Conservation (phyloP, 768 basidiomycete species). For the Porpolomopsis calyptriformis region DNA sequence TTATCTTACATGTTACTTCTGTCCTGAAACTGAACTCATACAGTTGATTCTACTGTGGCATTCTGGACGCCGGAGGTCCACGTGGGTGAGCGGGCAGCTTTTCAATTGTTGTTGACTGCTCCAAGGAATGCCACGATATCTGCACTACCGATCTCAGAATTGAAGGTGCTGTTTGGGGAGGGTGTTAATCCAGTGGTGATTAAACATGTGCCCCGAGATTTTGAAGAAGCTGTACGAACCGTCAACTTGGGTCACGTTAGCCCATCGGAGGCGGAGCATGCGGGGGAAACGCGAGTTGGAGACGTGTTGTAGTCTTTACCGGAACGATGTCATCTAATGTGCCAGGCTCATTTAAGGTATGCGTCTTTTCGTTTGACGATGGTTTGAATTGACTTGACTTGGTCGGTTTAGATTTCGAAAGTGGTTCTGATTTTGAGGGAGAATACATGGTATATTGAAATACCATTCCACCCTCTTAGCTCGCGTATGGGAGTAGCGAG, state of each 20-base stretch:
- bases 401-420: conserved; percentile 32
- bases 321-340: conserved; percentile 46
- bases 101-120: conserved; percentile 61
- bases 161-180: conserved; percentile 49
- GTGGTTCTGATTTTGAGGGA: conserved; percentile 44
- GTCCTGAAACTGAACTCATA: too few species aligned
- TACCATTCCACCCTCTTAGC: conserved; percentile 40
- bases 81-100: conserved; percentile 53
- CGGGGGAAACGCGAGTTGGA: conserved; percentile 49
- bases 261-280: conserved; percentile 25
- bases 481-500: conserved; percentile 25
- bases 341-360: conserved; percentile 46
- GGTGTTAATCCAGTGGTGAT: conserved; percentile 39
- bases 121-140: conserved; percentile 39
- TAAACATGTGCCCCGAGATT: conserved; percentile 25
- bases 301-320: conserved; percentile 42
- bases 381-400: conserved; percentile 1
- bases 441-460: conserved; percentile 56
- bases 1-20: too few species aligned
- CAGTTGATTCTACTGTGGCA: conserved; percentile 54
- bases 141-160: conserved; percentile 47
- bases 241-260: conserved; percentile 30
- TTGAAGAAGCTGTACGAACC: conserved; percentile 23
- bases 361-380: conserved; percentile 10
- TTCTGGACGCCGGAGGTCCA: conserved; percentile 64